These are phyloP conservation scores for Backusella westeae DNA, from an alignment of 192 early-diverging fungal genomes.

Conservation along the genomic window DNA sequence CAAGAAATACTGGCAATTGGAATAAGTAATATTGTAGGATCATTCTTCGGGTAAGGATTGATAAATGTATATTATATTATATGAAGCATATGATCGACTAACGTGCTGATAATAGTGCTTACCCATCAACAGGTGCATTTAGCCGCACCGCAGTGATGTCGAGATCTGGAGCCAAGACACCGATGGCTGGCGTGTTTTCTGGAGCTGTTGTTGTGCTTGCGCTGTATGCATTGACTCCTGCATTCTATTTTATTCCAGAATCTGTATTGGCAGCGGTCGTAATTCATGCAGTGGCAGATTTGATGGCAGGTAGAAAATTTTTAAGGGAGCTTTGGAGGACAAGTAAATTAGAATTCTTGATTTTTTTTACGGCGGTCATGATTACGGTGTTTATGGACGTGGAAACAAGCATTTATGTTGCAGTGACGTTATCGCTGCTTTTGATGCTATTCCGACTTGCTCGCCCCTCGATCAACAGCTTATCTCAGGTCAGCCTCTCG, in stretches of 20 bases:
- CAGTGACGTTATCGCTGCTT: slow-evolving; percentile 65
- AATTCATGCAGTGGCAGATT: slow-evolving; percentile 66
- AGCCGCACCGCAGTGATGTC: slow-evolving; percentile 87
- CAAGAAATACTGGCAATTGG: slow-evolving; percentile 93
- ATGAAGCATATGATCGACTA: neutral
- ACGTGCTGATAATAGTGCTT: slow-evolving; percentile 51
- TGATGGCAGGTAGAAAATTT: slow-evolving; percentile 59
- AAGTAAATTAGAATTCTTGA: slow-evolving; percentile 47
- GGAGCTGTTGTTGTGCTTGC: slow-evolving; percentile 72
- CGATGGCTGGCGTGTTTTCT: slow-evolving; percentile 73
- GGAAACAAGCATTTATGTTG: slow-evolving; percentile 71
- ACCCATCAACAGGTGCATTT: slow-evolving; percentile 90
- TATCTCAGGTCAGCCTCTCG: slow-evolving; percentile 34
- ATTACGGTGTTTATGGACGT: slow-evolving; percentile 61
- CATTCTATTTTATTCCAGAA: slow-evolving; percentile 81
- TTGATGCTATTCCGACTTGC: slow-evolving; percentile 78
- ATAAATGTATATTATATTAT: neutral
- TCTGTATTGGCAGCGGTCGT: slow-evolving; percentile 78
- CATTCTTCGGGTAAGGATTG: slow-evolving; percentile 69
- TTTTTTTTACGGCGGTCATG: slow-evolving; percentile 46
- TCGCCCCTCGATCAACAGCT: slow-evolving; percentile 52
- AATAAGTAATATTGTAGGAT: slow-evolving; percentile 74
- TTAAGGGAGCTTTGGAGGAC: slow-evolving; percentile 58
- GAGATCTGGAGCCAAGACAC: slow-evolving; percentile 76
- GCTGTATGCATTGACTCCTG: slow-evolving; percentile 76